Conservation (phyloP, 2,329 filamentous ascomycete species). For the Calonectria pseudoturangicola region DNA sequence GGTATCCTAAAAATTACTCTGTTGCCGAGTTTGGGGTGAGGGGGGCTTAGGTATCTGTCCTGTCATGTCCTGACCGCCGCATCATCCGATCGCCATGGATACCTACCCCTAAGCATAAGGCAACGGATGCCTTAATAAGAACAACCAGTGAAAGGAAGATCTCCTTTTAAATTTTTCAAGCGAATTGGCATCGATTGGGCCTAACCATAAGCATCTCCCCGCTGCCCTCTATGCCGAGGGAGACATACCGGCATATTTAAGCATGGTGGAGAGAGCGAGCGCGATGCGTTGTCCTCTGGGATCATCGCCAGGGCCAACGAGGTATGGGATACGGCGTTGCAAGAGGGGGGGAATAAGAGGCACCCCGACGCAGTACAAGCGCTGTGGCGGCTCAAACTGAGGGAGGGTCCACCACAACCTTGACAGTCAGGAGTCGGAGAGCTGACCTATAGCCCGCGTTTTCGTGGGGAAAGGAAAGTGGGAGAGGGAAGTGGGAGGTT, state of each 20-base stretch:
- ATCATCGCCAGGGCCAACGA: neutral
- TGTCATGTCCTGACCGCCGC: neutral
- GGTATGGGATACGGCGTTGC: no score
- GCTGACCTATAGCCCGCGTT: neutral
- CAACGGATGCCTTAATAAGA: neutral
- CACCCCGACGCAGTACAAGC: neutral
- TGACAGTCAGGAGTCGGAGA: no score
- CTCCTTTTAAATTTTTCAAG: neutral
- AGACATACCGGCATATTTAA: neutral
- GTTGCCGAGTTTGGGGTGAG: neutral
- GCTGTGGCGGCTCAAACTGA: constrained; percentile 5
- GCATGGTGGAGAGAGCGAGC: neutral
- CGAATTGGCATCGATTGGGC: neutral
- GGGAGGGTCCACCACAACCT: neutral
- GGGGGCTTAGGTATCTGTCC: neutral
- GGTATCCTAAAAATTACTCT: neutral
- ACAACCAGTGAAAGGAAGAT: neutral
- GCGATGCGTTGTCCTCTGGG: constrained; percentile 11
- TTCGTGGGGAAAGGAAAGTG: no score
- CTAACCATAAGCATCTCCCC: neutral
- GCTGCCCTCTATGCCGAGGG: neutral
- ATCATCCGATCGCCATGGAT: neutral
- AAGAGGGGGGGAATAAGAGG: neutral
- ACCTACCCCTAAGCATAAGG: neutral
- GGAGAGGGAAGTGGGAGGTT: neutral